Conservation (phyloP, 176 grass and related monocot species). For the Typha latifolia region DNA sequence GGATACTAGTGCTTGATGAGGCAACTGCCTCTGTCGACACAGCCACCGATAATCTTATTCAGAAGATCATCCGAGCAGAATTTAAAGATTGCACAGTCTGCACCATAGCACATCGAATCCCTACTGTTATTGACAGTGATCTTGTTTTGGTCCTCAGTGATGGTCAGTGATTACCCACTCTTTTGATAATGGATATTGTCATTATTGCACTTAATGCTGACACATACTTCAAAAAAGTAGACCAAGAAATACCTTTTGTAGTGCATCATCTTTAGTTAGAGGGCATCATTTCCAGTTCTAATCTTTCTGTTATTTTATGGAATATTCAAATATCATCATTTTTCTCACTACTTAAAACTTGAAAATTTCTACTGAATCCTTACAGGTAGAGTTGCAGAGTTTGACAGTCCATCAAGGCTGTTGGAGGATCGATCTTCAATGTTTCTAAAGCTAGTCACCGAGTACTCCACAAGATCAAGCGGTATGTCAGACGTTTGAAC, state of each 20-base stretch:
- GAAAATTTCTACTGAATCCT: conserved; percentile 9
- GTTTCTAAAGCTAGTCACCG: conserved; percentile 80
- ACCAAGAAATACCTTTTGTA: background rate
- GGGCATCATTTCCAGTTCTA: too few species aligned
- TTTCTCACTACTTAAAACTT: background rate
- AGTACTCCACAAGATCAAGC: conserved; percentile 80
- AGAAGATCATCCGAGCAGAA: conserved; percentile 96
- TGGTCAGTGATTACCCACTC: conserved; percentile 33
- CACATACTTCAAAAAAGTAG: background rate
- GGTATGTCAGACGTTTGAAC: conserved; percentile 52
- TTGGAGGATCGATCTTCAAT: conserved; percentile 84
- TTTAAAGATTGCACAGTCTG: conserved; percentile 89
- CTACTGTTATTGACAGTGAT: conserved; percentile 97
- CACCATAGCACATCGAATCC: conserved; percentile 94
- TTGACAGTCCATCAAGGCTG: conserved; percentile 55
- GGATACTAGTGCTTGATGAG: conserved; percentile 93
- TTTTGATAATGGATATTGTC: background rate
- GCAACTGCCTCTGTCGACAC: conserved; percentile 97
- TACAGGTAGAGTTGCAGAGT: conserved; percentile 88
- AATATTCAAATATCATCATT: background rate
- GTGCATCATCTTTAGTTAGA: background rate
- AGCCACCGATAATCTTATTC: conserved; percentile 93
- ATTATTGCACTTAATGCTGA: too few species aligned
- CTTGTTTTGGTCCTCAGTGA: conserved; percentile 83
- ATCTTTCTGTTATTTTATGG: too few species aligned